Percentiles rank a stretch among this genome's conserved stretches.
phyloP scores from a whole-genome alignment of 1,284 basidiomycete genomes.

The Ustilago sp. region DNA sequence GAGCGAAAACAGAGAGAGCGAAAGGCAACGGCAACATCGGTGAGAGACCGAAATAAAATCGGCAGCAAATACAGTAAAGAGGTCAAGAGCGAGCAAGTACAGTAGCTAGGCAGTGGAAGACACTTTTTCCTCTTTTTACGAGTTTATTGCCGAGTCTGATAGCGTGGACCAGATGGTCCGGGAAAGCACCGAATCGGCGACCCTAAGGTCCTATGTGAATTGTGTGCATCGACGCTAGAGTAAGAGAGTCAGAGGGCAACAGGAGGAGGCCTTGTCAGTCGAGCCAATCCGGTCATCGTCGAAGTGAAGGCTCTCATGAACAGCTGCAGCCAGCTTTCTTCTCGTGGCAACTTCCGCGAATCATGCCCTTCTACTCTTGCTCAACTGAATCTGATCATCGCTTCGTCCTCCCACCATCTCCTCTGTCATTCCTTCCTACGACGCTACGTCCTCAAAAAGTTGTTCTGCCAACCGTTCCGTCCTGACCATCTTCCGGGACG shows the following conservation, averaged over 20 bases:
- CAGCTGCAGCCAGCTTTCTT: conserved; percentile 8
- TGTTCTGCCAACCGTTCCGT: not conserved
- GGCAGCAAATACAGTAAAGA: not conserved
- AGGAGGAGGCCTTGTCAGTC: not conserved
- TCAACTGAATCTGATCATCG: not conserved
- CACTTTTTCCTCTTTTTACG: not conserved
- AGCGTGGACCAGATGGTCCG: conserved; percentile 3
- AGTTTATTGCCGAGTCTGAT: conserved; percentile 6
- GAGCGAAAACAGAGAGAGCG: not conserved
- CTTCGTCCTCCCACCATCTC: not conserved
- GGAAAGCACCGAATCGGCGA: conserved; percentile 13
- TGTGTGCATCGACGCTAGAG: not conserved
- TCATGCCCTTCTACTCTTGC: not conserved
- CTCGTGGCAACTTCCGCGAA: conserved; percentile 9
- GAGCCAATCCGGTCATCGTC: not conserved
- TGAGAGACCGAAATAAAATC: conserved; percentile 20
- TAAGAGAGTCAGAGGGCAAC: not conserved
- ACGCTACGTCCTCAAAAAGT: not conserved
- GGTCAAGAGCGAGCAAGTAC: not conserved
- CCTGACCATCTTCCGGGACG: conserved; percentile 9
- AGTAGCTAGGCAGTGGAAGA: too few species aligned
- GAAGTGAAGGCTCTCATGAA: not conserved
- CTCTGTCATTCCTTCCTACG: not conserved
- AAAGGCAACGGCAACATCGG: conserved; percentile 2
- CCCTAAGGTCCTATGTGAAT: not conserved